Evolutionary conservation across 1,139 yeast genomes (phyloP), one percentile per base, ranked within the genome.

Genomic region (Hyphopichia fennica): DNA sequence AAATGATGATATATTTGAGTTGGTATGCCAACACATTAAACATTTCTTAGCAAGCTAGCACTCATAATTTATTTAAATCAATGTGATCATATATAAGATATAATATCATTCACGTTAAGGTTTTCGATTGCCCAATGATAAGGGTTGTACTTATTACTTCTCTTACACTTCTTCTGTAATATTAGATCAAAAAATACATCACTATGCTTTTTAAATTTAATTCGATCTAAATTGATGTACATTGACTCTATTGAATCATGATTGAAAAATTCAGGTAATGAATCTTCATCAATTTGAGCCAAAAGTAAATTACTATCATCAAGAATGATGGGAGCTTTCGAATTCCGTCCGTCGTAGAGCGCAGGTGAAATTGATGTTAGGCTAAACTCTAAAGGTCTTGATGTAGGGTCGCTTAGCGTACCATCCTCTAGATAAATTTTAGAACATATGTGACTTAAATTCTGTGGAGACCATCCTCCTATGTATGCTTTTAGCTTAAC

Each of bases 401-500:
- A 34, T 4, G 30, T 40, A 1, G 71, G 72, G 46, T 66, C 72
- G 2, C 57, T 41, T 5, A 52, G 39, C 16, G 34, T 44, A 11
- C 39, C 36, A 17, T 40, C 35, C 8, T 38, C 29, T 2, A 39
- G 7, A 17, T 23, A 35, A 13, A 22, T 11, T 39, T 66, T 66
- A n/a, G 56, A 52, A 42, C 67, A 63, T 2, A 60, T 41, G 15
- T 57, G 57, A 4, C 54, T 41, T 48, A 58, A 50, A 40, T 63
- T 64, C 5, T 41, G 39, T 1, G 72, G 71, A 7, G 51, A 45
- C 4, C 51, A 44, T 1, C 56, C 66, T 0, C 51, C 54, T 1
- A 64, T 38, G 27, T 43, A 50, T 2, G 55, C 67, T 1, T 44
- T 42, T 1, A 52, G 46, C 14, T 40, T 38, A 20, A 23, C 15